Evolutionary conservation across 2,329 filamentous ascomycete genomes (phyloP).

Genomic region (Arachnomyces sp.): DNA sequence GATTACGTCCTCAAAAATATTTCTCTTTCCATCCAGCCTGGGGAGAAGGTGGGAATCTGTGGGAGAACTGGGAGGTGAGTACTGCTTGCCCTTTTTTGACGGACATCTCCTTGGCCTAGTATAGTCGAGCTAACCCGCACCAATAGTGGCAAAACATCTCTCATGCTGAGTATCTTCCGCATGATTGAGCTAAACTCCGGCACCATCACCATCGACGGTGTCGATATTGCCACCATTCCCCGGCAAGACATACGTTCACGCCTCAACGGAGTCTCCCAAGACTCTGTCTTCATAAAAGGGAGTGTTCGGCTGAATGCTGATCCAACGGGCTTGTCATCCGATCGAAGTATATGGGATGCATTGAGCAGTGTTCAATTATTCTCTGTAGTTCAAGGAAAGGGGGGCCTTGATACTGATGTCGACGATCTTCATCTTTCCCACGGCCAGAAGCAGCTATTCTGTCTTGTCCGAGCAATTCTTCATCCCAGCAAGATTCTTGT

Average conservation of each 20-base stretch:
- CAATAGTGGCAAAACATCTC: slow-evolving; percentile 35
- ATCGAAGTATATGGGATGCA: slow-evolving; percentile 28
- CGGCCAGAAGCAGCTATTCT: slow-evolving; percentile 58
- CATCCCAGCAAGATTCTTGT: slow-evolving; percentile 36
- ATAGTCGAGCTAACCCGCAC: slow-evolving; percentile 3
- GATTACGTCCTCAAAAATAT: slow-evolving; percentile 18
- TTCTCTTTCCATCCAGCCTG: slow-evolving; percentile 17
- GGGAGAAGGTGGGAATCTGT: slow-evolving; percentile 28
- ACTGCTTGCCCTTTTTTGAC: background rate
- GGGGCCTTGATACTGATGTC: slow-evolving; percentile 36
- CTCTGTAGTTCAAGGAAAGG: slow-evolving; percentile 29
- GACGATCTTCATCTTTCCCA: slow-evolving; percentile 44
- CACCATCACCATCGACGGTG: slow-evolving; percentile 34
- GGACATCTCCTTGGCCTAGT: slow-evolving; percentile 1
- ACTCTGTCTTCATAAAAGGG: slow-evolving; percentile 35
- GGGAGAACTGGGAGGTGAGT: slow-evolving; percentile 25
- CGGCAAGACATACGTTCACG: slow-evolving; percentile 32
- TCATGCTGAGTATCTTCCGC: slow-evolving; percentile 34
- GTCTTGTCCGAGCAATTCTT: slow-evolving; percentile 52
- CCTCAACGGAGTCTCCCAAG: slow-evolving; percentile 38
- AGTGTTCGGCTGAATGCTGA: slow-evolving; percentile 33
- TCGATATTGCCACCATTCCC: slow-evolving; percentile 33
- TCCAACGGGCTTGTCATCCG: slow-evolving; percentile 23
- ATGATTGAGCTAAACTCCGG: slow-evolving; percentile 35
- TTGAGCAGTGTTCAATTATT: slow-evolving; percentile 32